These are phyloP conservation scores for Tolypocladium capitatum DNA, from an alignment of 2,329 filamentous ascomycete genomes.

Conservation along the genomic window DNA sequence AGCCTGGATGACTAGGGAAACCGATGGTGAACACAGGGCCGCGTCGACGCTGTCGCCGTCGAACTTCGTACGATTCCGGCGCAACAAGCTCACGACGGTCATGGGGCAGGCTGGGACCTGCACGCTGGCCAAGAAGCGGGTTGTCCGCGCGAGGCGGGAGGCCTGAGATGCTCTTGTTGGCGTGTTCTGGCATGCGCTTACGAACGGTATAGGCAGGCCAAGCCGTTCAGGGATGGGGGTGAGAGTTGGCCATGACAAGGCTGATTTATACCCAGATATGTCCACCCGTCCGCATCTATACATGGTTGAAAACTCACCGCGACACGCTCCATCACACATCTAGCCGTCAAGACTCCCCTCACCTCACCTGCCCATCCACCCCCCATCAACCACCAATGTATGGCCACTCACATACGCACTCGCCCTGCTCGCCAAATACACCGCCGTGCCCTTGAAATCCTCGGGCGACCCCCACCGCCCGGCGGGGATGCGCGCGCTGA, in stretches of 20 bases:
- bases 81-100: slow-evolving; percentile 11
- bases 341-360: not conserved
- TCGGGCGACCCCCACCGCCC: slow-evolving; percentile 73
- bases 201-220: too few relatives aligned
- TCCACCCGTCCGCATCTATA: not conserved
- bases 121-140: slow-evolving; percentile 10
- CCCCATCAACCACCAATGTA: slow-evolving; percentile 72
- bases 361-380: slow-evolving; percentile 74
- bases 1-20: too few relatives aligned
- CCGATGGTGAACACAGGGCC: not conserved
- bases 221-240: not conserved
- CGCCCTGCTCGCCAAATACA: slow-evolving; percentile 65
- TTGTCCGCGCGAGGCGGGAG: slow-evolving; percentile 10
- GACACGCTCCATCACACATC: not conserved
- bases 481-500: slow-evolving; percentile 69
- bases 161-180: not conserved
- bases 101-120: slow-evolving; percentile 6
- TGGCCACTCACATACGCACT: slow-evolving; percentile 75
- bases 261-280: not conserved
- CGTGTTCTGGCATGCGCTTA: not conserved
- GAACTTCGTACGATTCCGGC: slow-evolving; percentile 10
- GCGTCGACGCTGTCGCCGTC: slow-evolving; percentile 1
- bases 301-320: not conserved
- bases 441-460: slow-evolving; percentile 73
- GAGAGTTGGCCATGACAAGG: not conserved